Base-by-base conservation (phyloP, 495 filamentous ascomycete genomes). In the Hypoxylon intermedium region DNA sequence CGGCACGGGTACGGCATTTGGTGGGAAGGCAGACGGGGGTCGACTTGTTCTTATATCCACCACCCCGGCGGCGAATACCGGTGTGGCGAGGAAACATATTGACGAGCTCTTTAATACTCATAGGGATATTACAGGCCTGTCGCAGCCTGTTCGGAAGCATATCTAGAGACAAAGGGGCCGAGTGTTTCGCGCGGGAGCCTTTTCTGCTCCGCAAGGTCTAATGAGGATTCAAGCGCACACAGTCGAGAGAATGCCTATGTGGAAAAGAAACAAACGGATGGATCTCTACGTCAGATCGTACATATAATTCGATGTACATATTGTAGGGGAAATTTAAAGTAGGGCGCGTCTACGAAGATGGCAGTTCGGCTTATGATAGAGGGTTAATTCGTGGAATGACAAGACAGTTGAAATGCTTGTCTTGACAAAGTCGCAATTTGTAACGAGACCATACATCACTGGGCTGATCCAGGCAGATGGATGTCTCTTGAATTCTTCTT, bases 221-320 rank as follows among this genome's bases (percentile, higher is more conserved):
- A 63, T 63, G 7, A 26, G 24, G 24, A 26, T 26, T 26, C 7
- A 26, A 26, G 24, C 7, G 7, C 24, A 26, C 7, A 26, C 24
- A 26, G 4, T 4, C 7, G 24, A 26, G 24, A 26, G 24, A 26
- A 26, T 26, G 24, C 4, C 7, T 26, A 26, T 26, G 3, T 13
- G 40, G 30, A 18, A 36, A 16, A 28, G 43, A 31, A 28, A 31
- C 6, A 50, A 34, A 26, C 23, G 18, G 15, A 40, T 23, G 33
- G 21, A 34, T 12, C 15, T 50, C 42, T 12, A 9, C 6, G 13
- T 41, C 21, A n/a, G 19, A 5, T 30, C 43, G 47, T 50, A 60
- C 20, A 55, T 60, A 65, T 23, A 13, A 21, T 50, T 56, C 56
- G 20, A 56, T 42, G 51, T 65, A 60, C 16, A 59, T 65, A 59